phyloP scores from a whole-genome alignment of 1,284 basidiomycete species.

The Trametes versicolor region DNA sequence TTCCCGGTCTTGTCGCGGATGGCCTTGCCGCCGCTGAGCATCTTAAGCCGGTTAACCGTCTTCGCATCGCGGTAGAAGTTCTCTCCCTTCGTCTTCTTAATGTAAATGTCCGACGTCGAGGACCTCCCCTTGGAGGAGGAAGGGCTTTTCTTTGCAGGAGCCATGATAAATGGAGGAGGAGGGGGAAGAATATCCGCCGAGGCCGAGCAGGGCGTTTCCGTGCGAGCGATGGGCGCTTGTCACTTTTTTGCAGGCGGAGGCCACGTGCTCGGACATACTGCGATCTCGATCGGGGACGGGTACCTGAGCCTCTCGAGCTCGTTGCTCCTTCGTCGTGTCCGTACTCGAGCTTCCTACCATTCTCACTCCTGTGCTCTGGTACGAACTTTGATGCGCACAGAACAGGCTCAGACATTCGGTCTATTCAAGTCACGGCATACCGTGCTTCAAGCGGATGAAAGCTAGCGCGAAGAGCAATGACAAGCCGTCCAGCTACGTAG shows the following conservation, averaged over 20 bases:
- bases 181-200: slow-evolving; percentile 1
- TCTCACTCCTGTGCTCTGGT: too few relatives aligned
- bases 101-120: slow-evolving; percentile 57
- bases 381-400: too few relatives aligned
- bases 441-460: too few relatives aligned
- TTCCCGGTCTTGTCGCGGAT: slow-evolving; percentile 90
- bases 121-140: slow-evolving; percentile 60
- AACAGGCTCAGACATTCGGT: too few relatives aligned
- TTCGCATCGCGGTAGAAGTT: slow-evolving; percentile 96
- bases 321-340: too few relatives aligned
- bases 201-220: not conserved
- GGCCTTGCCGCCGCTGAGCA: slow-evolving; percentile 92
- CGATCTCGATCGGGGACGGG: slow-evolving; percentile 2
- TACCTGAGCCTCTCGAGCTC: not conserved
- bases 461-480: too few relatives aligned
- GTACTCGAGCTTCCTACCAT: too few relatives aligned
- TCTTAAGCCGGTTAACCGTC: slow-evolving; percentile 82
- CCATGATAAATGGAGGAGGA: slow-evolving; percentile 54
- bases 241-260: not conserved
- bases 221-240: slow-evolving; percentile 1
- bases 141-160: slow-evolving; percentile 54
- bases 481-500: too few relatives aligned
- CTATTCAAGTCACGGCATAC: too few relatives aligned
- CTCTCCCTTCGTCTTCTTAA: slow-evolving; percentile 87
- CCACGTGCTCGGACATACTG: not conserved